phyloP scores from a whole-genome alignment of 2,329 filamentous ascomycete species.

The Calonectria montana region DNA sequence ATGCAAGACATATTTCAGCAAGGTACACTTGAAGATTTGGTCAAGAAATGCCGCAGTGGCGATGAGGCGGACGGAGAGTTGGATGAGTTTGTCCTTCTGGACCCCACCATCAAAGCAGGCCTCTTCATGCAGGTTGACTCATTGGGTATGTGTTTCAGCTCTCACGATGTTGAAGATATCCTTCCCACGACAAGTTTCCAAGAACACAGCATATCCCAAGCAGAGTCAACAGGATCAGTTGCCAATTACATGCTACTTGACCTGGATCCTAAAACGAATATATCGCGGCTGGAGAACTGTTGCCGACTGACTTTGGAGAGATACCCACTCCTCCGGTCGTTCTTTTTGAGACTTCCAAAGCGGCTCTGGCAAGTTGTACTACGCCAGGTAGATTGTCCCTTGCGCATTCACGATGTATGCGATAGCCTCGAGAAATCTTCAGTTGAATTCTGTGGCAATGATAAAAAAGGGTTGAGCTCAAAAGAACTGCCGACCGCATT shows the following conservation, averaged over 20 bases:
- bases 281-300: constrained; percentile 28
- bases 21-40: neutral
- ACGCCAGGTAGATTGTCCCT: constrained; percentile 19
- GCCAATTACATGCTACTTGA: constrained; percentile 39
- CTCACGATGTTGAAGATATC: constrained; percentile 24
- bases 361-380: constrained; percentile 36
- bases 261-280: constrained; percentile 27
- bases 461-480: neutral
- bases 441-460: constrained; percentile 14
- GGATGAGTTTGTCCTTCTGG: constrained; percentile 8
- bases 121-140: constrained; percentile 18
- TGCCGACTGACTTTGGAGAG: constrained; percentile 24
- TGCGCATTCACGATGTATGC: constrained; percentile 7
- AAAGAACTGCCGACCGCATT: constrained; percentile 28
- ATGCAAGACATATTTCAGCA: constrained; percentile 24
- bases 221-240: constrained; percentile 18
- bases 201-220: neutral
- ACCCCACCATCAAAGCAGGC: constrained; percentile 3
- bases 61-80: constrained; percentile 50
- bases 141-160: neutral
- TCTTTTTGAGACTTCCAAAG: constrained; percentile 28
- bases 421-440: constrained; percentile 26
- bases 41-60: neutral
- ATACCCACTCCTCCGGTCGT: constrained; percentile 34
- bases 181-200: constrained; percentile 31